Percentiles rank a stretch among this genome's conserved stretches.
phyloP scores from a whole-genome alignment of 768 basidiomycete species.

The Termitomyces sp. region DNA sequence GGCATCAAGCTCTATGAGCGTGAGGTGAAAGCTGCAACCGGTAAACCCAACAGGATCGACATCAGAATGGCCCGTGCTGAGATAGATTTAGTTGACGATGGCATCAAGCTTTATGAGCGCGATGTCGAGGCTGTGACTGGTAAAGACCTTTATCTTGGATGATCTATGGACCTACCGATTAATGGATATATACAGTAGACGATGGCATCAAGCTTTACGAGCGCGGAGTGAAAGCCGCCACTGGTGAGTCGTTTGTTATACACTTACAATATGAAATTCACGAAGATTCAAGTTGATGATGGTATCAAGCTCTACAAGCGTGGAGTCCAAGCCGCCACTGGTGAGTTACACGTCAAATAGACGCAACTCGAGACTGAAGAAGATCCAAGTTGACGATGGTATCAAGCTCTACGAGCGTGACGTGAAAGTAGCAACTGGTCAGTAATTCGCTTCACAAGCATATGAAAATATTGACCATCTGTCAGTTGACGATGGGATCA shows the following conservation, averaged over 20 bases:
- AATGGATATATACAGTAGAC: neutral
- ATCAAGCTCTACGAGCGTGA: neutral
- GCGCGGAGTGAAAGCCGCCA: constrained; percentile 4
- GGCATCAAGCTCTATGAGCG: constrained; percentile 7
- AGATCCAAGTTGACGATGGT: neutral
- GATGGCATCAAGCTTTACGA: constrained; percentile 3
- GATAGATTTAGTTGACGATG: neutral
- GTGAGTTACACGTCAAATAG: neutral
- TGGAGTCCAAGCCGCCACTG: neutral
- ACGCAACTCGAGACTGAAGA: no score
- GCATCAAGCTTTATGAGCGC: constrained; percentile 5
- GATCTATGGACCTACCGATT: neutral
- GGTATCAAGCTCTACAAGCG: constrained; percentile 5
- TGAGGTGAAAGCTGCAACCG: neutral
- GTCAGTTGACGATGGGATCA: constrained; percentile 2
- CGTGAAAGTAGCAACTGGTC: neutral
- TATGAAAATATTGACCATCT: no score
- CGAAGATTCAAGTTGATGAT: neutral
- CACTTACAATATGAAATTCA: neutral
- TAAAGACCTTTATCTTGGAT: neutral
- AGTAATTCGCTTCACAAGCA: neutral
- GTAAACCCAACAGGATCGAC: neutral
- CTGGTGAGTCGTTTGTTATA: neutral
- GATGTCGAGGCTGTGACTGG: constrained; percentile 1
- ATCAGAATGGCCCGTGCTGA: neutral